Base-by-base conservation (phyloP, 2,329 filamentous ascomycete species). In the Penicillium sumatraense region DNA sequence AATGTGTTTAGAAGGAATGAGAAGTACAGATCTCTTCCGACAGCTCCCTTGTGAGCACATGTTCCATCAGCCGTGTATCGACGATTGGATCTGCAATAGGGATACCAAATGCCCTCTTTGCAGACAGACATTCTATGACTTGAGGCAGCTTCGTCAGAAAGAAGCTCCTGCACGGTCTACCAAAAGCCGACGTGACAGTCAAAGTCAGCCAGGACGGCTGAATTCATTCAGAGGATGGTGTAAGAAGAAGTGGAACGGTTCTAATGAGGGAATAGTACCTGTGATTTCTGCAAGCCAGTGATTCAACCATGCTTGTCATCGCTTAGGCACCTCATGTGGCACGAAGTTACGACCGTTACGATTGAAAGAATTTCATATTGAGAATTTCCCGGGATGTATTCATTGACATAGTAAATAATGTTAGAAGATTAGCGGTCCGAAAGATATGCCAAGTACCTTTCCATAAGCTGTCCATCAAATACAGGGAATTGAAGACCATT, bases 241-340 rank as follows among this genome's bases (percentile, higher is more conserved):
- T 23, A 44, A 44, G 40, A 44, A 44, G 21, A 44, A 44, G 40
- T 44, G 11, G 40, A 44, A 44, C 27, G 40, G 40, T 11, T 44
- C 40, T 9, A 27, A 10, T 10, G 40, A 44, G 13, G 40, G n/a
- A n/a, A n/a, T 5, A 16, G 5, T 44, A 16, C 40, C 21, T 9
- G 23, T 6, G 16, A 23, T 44, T 27, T 27, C 40, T 26, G 40
- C 23, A 5, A 23, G 40, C 18, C 24, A 44, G 18, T 27, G 8
- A 26, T 44, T n/a, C 10, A 11, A 20, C 35, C 10, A 21, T 38
- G 35, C 13, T 20, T 20, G 21, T 38, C n/a, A 38, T 11, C 10
- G 21, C 35, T 16, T 8, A n/a, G 21, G 24, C 3, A 11, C 14
- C 20, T 7, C 16, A 41, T 14, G 23, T 44, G 40, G 14, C 6